Base-by-base conservation (phyloP, 352 stramenopile species). In the Phytophthora niederhauseri region DNA sequence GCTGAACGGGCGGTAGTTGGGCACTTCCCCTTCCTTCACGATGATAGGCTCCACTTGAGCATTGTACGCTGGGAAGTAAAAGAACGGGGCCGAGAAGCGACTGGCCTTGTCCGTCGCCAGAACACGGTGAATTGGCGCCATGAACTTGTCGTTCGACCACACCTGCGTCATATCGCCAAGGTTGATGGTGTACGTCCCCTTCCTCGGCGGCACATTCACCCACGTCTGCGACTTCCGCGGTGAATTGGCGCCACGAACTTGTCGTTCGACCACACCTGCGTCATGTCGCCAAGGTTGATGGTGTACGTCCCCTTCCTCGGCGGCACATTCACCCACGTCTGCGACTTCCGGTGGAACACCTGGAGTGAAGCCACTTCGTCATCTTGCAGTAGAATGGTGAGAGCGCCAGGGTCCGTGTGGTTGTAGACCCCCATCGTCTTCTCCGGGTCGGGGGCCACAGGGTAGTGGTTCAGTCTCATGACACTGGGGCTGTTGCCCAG, bases 381-480 rank as follows among this genome's bases (percentile, higher is more conserved):
- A 61, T 89, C 80, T 57, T 93, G 84, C 17, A 91, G 67, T 46
- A 93, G 58, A 45, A 93, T 71, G 0, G 84, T 93, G 6, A 93
- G 45, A 0, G 78, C 82, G 11, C 81, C 81, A 19, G 80, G 66
- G 36, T 93, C 84, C 28, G 84, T 90, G 72, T 93, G 84, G 54
- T 84, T 74, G 60, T 87, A 71, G 9, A 91, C 78, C 17, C 77
- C 81, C 80, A 91, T 87, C 7, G 73, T 73, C 24, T 73, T 80
- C 49, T 72, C 73, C 12, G 78, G 77, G 15, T 87, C 72, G 0
- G 76, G 75, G 0, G 80, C 66, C 3, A 88, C 64, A 2, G 94
- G 95, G 73, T 98, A 99, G 72, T 97, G 89, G 68, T 98, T 99
- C 38, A 97, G 72, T 36, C 95, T 80, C 63, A 98, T 66, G 65